Evolutionary conservation across 352 stramenopile species (phyloP).

Genomic region (Phytopythium cucurbitacearum): DNA sequence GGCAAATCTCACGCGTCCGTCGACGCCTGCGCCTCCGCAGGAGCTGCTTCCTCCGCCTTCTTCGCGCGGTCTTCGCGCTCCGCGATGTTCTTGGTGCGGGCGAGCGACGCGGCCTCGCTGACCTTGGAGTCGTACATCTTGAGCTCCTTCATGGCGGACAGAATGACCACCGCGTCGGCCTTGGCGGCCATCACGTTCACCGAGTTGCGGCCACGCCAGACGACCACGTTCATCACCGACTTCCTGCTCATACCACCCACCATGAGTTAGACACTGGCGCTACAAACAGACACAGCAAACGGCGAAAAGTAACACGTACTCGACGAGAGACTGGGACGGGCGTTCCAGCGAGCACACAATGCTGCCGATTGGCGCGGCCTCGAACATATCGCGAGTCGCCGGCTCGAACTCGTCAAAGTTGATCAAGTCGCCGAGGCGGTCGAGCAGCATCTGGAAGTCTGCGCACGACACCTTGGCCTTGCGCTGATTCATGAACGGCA

Average conservation of each 20-base stretch:
- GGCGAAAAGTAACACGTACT: conserved; percentile 38
- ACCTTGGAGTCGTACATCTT: conserved; percentile 59
- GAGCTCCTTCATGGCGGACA: conserved; percentile 83
- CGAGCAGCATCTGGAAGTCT: conserved; percentile 86
- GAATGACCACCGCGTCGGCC: conserved; percentile 66
- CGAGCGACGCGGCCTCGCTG: conserved; percentile 32
- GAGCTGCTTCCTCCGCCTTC: conserved; percentile 11
- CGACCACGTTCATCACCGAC: conserved; percentile 78
- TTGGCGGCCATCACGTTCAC: conserved; percentile 86
- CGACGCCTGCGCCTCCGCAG: neutral
- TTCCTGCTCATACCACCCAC: conserved; percentile 31
- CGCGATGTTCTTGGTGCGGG: conserved; percentile 47
- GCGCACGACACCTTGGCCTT: conserved; percentile 54
- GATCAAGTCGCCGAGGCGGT: conserved; percentile 75
- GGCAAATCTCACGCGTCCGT: neutral
- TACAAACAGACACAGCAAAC: neutral
- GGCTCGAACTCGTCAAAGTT: conserved; percentile 82
- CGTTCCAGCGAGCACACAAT: conserved; percentile 69
- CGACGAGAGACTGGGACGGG: conserved; percentile 49
- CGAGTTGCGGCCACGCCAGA: conserved; percentile 84
- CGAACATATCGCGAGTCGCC: conserved; percentile 39
- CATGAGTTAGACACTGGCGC: conserved; percentile 7
- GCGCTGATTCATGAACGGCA: conserved; percentile 75
- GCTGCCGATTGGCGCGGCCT: conserved; percentile 63
- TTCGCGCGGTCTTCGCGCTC: conserved; percentile 35